A percentile compares a stretch with the other conserved stretches of the same genome.
phyloP scores from a whole-genome alignment of 176 grass and related monocot species.

The Pontederia crassipes region DNA sequence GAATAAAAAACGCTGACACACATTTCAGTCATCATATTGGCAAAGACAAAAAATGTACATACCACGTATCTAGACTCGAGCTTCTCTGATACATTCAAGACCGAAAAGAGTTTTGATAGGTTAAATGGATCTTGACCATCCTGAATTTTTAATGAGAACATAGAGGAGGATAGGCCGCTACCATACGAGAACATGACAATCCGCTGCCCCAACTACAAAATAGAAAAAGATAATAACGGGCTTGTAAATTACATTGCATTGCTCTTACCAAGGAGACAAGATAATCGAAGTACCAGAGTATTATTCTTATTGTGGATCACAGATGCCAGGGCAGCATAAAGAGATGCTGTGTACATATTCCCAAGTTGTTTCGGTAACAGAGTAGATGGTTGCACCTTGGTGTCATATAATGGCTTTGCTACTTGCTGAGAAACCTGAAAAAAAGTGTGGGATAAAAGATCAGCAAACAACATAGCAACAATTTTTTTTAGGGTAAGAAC shows the following conservation, averaged over 20 bases:
- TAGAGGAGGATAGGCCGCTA: constrained; percentile 81
- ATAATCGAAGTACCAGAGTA: constrained; percentile 34
- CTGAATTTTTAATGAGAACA: constrained; percentile 81
- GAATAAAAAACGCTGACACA: too few relatives aligned
- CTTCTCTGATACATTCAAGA: constrained; percentile 64
- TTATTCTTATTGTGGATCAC: constrained; percentile 52
- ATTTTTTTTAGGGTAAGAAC: neutral
- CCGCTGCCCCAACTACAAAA: constrained; percentile 48
- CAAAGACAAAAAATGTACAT: constrained; percentile 4
- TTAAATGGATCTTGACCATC: constrained; percentile 62
- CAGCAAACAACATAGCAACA: constrained; percentile 21
- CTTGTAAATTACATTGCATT: constrained; percentile 1
- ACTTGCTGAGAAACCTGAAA: constrained; percentile 87
- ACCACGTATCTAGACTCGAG: constrained; percentile 79
- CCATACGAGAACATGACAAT: constrained; percentile 99
- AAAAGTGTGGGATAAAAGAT: constrained; percentile 3
- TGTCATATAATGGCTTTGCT: constrained; percentile 63
- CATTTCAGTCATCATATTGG: neutral
- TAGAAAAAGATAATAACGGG: constrained; percentile 4
- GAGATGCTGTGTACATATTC: constrained; percentile 77
- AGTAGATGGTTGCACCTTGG: constrained; percentile 69
- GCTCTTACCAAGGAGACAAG: constrained; percentile 4
- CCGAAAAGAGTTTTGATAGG: constrained; percentile 54
- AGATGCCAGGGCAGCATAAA: constrained; percentile 64
- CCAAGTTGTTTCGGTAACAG: constrained; percentile 67